A percentile compares a stretch with the other conserved stretches of the same genome.
phyloP scores from a whole-genome alignment of 352 stramenopile species.

The Achlya hypogyna region DNA sequence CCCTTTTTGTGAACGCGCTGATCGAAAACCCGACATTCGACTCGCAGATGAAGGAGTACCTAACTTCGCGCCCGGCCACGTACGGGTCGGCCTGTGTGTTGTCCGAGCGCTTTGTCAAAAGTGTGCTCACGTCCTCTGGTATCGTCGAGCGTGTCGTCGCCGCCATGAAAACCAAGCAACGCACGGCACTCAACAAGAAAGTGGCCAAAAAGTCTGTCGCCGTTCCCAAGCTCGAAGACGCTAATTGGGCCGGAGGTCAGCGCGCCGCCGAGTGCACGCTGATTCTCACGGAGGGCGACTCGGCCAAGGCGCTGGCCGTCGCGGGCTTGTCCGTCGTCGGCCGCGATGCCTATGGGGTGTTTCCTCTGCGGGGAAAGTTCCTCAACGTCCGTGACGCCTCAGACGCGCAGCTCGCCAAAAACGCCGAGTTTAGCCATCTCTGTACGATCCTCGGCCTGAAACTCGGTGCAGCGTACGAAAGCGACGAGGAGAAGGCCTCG shows the following conservation, averaged over 20 bases:
- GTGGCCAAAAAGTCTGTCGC: conserved; percentile 65
- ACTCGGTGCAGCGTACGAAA: conserved; percentile 91
- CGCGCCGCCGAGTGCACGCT: conserved; percentile 91
- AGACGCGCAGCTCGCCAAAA: conserved; percentile 93
- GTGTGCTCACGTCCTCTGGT: conserved; percentile 89
- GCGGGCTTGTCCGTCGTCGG: conserved; percentile 93
- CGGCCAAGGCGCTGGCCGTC: conserved; percentile 96
- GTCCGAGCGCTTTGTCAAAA: conserved; percentile 92
- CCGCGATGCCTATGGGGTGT: conserved; percentile 95
- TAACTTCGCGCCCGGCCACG: conserved; percentile 86
- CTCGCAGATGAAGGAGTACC: conserved; percentile 99
- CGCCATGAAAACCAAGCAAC: conserved; percentile 91
- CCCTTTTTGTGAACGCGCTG: conserved; percentile 97
- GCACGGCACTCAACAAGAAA: conserved; percentile 90
- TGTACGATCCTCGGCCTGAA: conserved; percentile 96
- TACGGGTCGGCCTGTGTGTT: conserved; percentile 89
- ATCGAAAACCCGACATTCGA: conserved; percentile 99
- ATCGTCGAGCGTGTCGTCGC: conserved; percentile 93
- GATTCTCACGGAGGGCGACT: conserved; percentile 99
- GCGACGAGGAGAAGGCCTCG: conserved; percentile 48
- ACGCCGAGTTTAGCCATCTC: conserved; percentile 96
- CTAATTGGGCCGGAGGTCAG: conserved; percentile 92
- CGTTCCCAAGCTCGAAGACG: conserved; percentile 99
- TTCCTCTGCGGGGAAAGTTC: conserved; percentile 95
- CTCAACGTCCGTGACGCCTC: conserved; percentile 99